phyloP scores from a whole-genome alignment of 345 rosid species.

The Salix caprea region DNA sequence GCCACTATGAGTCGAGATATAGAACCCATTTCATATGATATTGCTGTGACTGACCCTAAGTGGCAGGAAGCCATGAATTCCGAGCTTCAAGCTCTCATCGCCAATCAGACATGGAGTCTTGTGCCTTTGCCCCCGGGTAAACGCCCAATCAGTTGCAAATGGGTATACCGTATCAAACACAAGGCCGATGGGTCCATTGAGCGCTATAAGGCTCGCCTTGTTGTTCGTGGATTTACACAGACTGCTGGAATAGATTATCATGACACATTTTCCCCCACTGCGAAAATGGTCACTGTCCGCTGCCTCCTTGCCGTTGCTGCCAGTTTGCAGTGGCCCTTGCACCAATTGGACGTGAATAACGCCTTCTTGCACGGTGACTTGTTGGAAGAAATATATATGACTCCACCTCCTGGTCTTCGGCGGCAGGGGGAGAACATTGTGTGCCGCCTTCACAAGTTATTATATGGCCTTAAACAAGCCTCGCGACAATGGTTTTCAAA shows the following conservation, averaged over 20 bases:
- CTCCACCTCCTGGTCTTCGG: not conserved
- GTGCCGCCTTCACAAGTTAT: not conserved
- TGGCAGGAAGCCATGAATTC: no score
- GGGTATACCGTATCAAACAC: not conserved
- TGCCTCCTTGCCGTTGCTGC: not conserved
- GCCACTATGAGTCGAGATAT: not conserved
- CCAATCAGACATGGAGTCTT: not conserved
- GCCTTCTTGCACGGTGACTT: accelerated
- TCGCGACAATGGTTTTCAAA: no score
- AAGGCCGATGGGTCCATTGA: not conserved
- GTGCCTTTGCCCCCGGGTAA: not conserved
- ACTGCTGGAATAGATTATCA: no score
- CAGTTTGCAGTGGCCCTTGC: no score
- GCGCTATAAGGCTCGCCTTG: not conserved
- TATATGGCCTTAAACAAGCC: not conserved
- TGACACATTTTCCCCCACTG: not conserved
- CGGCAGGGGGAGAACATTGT: not conserved
- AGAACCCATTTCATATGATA: not conserved
- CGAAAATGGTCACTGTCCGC: not conserved
- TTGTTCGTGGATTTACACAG: no score
- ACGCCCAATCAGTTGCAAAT: not conserved
- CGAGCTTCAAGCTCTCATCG: not conserved
- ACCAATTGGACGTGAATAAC: no score
- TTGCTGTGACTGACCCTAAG: not conserved
- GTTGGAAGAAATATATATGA: not conserved